phyloP scores from a whole-genome alignment of 352 stramenopile species.

The Phytophthora brassicae region DNA sequence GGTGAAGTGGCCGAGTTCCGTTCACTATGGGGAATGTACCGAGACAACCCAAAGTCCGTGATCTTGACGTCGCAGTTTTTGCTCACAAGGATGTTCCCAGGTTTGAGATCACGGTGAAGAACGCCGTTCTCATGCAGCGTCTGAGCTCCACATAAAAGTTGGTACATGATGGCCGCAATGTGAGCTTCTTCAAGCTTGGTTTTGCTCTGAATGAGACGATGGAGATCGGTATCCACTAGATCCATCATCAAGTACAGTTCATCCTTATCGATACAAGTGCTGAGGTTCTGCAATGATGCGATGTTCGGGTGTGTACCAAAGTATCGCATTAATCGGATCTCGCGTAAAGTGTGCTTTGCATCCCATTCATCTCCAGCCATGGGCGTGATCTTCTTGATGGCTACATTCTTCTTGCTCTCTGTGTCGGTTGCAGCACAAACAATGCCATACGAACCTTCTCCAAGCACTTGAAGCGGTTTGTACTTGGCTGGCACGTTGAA shows the following conservation, averaged over 20 bases:
- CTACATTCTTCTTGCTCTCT: slow-evolving; percentile 74
- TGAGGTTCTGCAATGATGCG: slow-evolving; percentile 76
- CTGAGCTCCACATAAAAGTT: slow-evolving; percentile 88
- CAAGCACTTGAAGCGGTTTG: slow-evolving; percentile 83
- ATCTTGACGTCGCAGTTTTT: slow-evolving; percentile 88
- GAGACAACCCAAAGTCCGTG: slow-evolving; percentile 81
- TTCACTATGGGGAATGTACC: slow-evolving; percentile 58
- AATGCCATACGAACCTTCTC: slow-evolving; percentile 92
- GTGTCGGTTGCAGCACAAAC: slow-evolving; percentile 85
- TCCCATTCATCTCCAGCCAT: slow-evolving; percentile 91
- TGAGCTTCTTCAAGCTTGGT: slow-evolving; percentile 84
- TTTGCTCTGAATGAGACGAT: slow-evolving; percentile 88
- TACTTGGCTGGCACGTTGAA: slow-evolving; percentile 87
- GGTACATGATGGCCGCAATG: slow-evolving; percentile 92
- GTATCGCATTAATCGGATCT: slow-evolving; percentile 91
- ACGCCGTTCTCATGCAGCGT: slow-evolving; percentile 91
- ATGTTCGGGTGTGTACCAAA: slow-evolving; percentile 91
- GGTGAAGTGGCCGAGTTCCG: slow-evolving; percentile 11
- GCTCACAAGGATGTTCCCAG: slow-evolving; percentile 84
- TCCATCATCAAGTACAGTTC: slow-evolving; percentile 96
- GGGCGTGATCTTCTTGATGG: slow-evolving; percentile 93
- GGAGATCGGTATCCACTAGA: slow-evolving; percentile 92
- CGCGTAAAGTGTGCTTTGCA: slow-evolving; percentile 90
- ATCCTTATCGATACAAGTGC: slow-evolving; percentile 86
- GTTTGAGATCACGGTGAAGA: slow-evolving; percentile 84